Evolutionary conservation across 2,329 filamentous ascomycete species (phyloP).

Genomic region (Venturia oleaginea): DNA sequence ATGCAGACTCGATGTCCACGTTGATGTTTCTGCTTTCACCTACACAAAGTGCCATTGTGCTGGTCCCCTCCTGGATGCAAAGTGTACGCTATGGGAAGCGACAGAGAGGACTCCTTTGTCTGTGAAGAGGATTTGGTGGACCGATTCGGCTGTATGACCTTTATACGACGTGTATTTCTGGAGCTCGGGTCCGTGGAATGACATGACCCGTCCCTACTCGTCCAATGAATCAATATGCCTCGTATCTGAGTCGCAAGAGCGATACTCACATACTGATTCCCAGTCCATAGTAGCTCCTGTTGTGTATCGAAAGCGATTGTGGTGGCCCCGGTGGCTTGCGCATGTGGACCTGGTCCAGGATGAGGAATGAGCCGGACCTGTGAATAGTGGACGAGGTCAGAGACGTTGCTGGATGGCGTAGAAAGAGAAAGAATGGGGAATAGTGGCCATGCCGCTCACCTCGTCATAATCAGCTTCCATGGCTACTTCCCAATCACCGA

Average conservation of each 20-base stretch:
- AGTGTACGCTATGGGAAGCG: constrained; percentile 74
- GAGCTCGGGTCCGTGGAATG: constrained; percentile 78
- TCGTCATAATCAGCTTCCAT: constrained; percentile 48
- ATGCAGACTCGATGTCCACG: neutral
- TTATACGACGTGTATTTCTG: constrained; percentile 86
- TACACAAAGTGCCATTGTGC: constrained; percentile 83
- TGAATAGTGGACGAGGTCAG: constrained; percentile 16
- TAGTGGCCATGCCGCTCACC: constrained; percentile 21
- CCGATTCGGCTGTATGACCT: constrained; percentile 69
- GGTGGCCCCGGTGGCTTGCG: constrained; percentile 61
- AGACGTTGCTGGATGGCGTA: neutral
- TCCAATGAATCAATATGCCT: constrained; percentile 14
- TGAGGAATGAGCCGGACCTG: constrained; percentile 75
- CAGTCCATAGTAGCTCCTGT: constrained; percentile 87
- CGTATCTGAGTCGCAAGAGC: neutral
- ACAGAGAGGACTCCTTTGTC: constrained; percentile 85
- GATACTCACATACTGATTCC: constrained; percentile 70
- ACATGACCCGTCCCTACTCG: constrained; percentile 73
- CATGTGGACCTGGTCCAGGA: constrained; percentile 65
- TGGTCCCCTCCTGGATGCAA: constrained; percentile 72
- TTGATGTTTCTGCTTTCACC: constrained; percentile 19
- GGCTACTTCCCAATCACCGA: neutral
- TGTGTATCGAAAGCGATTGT: constrained; percentile 81
- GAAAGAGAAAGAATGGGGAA: neutral
- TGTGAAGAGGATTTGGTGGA: constrained; percentile 84